Conservation (phyloP, 106 monocot species). For the Dendrobium nobile region DNA sequence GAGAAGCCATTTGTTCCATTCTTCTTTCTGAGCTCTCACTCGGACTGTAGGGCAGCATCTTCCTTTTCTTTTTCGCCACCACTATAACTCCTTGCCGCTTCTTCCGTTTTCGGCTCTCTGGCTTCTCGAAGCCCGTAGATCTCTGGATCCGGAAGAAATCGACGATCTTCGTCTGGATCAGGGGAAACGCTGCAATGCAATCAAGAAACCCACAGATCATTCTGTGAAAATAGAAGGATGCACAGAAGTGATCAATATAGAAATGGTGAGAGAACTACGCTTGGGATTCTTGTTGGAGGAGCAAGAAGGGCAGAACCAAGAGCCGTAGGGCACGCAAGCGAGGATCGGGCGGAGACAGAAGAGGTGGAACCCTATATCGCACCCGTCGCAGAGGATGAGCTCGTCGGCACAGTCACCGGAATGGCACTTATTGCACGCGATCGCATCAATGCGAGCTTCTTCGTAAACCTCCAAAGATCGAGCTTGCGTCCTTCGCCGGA, state of each 20-base stretch:
- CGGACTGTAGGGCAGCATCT: slow-evolving; percentile 69
- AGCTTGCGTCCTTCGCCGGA: slow-evolving; percentile 59
- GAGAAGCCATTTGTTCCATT: slow-evolving; percentile 88
- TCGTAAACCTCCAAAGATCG: background rate
- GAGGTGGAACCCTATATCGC: slow-evolving; percentile 73
- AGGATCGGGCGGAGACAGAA: slow-evolving; percentile 94
- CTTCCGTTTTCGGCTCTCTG: slow-evolving; percentile 27
- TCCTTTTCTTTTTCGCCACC: slow-evolving; percentile 70
- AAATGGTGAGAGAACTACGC: slow-evolving; percentile 15
- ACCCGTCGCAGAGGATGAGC: slow-evolving; percentile 88
- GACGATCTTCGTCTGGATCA: slow-evolving; percentile 89
- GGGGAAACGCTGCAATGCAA: slow-evolving; percentile 63
- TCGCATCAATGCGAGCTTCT: slow-evolving; percentile 14
- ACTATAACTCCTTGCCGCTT: slow-evolving; percentile 23
- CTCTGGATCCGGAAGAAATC: slow-evolving; percentile 92
- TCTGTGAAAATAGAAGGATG: background rate
- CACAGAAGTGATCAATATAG: background rate
- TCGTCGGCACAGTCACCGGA: slow-evolving; percentile 55
- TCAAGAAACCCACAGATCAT: background rate
- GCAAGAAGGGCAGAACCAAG: slow-evolving; percentile 87
- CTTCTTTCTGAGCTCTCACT: slow-evolving; percentile 49
- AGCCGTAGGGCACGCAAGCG: slow-evolving; percentile 58
- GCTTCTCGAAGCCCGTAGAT: slow-evolving; percentile 14
- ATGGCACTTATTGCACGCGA: slow-evolving; percentile 51
- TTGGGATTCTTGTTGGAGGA: slow-evolving; percentile 33